Percentiles rank a stretch among this genome's conserved stretches.
phyloP scores from a whole-genome alignment of 129 eudicot species.

The Calendula officinalis region DNA sequence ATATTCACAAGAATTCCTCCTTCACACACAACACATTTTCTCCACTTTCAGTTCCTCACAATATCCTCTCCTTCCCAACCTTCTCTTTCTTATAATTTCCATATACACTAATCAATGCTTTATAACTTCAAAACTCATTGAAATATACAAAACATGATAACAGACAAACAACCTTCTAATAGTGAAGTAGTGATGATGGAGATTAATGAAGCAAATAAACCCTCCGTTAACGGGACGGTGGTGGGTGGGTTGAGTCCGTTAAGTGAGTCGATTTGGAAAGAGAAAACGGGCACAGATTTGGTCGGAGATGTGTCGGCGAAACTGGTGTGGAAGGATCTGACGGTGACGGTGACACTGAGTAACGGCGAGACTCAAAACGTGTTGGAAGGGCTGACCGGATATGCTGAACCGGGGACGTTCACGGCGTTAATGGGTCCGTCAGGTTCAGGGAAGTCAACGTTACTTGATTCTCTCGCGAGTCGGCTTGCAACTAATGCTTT shows the following conservation, averaged over 20 bases:
- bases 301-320: slow-evolving; percentile 94
- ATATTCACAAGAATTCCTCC: slow-evolving; percentile 34
- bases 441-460: slow-evolving; percentile 94
- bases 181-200: slow-evolving; percentile 62
- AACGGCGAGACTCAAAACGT: slow-evolving; percentile 91
- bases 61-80: too few relatives aligned
- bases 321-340: slow-evolving; percentile 88
- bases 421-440: slow-evolving; percentile 99
- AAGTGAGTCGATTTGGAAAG: slow-evolving; percentile 87
- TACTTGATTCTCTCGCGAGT: slow-evolving; percentile 90
- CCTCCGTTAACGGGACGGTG: slow-evolving; percentile 30
- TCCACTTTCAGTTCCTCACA: too few relatives aligned
- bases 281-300: slow-evolving; percentile 44
- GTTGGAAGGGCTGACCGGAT: slow-evolving; percentile 73
- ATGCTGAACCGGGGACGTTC: slow-evolving; percentile 91
- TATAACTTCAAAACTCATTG: slow-evolving; percentile 1
- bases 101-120: neutral
- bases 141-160: slow-evolving; percentile 11
- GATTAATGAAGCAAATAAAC: slow-evolving; percentile 53
- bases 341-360: slow-evolving; percentile 81
- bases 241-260: slow-evolving; percentile 72
- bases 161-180: slow-evolving; percentile 27
- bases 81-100: neutral
- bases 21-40: slow-evolving; percentile 55
- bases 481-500: slow-evolving; percentile 93